A percentile compares a stretch with the other conserved stretches of the same genome.
Conservation (phyloP, 2,329 filamentous ascomycete species). For the Aspergillus sp. region DNA sequence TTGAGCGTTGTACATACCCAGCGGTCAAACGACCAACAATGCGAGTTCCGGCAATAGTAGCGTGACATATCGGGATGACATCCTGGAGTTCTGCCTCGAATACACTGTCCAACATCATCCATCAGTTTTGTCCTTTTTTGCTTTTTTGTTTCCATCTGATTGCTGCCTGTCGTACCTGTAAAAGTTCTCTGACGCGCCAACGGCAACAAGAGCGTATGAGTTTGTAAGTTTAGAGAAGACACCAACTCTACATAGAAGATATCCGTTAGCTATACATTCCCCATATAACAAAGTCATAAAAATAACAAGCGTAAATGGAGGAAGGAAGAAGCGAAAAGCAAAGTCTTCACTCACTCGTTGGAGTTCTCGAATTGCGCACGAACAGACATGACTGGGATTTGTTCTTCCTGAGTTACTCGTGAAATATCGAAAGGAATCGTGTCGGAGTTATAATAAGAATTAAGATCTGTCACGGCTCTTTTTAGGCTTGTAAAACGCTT, state of each 20-base stretch:
- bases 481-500: too few relatives aligned
- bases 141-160: too few relatives aligned
- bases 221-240: slow-evolving; percentile 97
- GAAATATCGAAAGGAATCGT: not conserved
- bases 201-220: slow-evolving; percentile 88
- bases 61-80: slow-evolving; percentile 93
- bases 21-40: slow-evolving; percentile 95
- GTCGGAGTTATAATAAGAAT: too few relatives aligned
- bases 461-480: too few relatives aligned
- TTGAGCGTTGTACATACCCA: slow-evolving; percentile 53
- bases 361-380: slow-evolving; percentile 49
- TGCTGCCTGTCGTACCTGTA: slow-evolving; percentile 59
- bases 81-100: slow-evolving; percentile 98
- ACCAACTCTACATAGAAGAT: slow-evolving; percentile 63
- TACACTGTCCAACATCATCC: slow-evolving; percentile 51
- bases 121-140: too few relatives aligned
- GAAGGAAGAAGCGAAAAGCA: too few relatives aligned
- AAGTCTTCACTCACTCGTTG: slow-evolving; percentile 36
- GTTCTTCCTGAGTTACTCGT: not conserved
- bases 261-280: slow-evolving; percentile 1
- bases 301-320: too few relatives aligned
- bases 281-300: too few relatives aligned
- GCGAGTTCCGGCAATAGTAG: slow-evolving; percentile 91
- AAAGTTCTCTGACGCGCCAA: slow-evolving; percentile 97
- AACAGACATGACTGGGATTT: slow-evolving; percentile 37